Percentiles rank a stretch among this genome's conserved stretches.
Conservation (phyloP, 2,329 filamentous ascomycete species). For the Ophiostoma sp. region DNA sequence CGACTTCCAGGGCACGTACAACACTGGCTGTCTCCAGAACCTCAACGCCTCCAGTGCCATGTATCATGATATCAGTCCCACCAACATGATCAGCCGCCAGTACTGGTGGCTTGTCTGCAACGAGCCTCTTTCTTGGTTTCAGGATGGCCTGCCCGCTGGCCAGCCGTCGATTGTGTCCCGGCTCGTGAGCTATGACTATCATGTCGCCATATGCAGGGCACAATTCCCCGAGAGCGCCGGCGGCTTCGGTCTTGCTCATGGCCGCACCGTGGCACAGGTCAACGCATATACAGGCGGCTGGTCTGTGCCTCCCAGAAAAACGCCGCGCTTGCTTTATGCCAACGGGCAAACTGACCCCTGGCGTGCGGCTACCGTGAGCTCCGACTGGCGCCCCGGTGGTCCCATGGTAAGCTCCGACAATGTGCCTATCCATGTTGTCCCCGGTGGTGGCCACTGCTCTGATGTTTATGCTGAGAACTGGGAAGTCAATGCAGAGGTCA, state of each 20-base stretch:
- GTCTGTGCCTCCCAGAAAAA: slow-evolving; percentile 29
- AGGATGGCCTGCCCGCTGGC: slow-evolving; percentile 42
- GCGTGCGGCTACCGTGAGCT: slow-evolving; percentile 37
- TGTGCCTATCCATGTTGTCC: slow-evolving; percentile 33
- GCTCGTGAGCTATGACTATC: slow-evolving; percentile 35
- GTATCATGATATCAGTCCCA: slow-evolving; percentile 35
- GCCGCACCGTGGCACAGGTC: slow-evolving; percentile 33
- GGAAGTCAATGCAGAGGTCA: slow-evolving; percentile 44
- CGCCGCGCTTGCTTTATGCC: slow-evolving; percentile 37
- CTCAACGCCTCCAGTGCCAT: slow-evolving; percentile 42
- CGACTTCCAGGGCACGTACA: slow-evolving; percentile 33
- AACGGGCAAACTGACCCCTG: slow-evolving; percentile 41
- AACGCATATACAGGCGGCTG: slow-evolving; percentile 40
- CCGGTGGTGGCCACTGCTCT: slow-evolving; percentile 38
- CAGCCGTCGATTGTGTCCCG: slow-evolving; percentile 40
- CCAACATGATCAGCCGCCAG: slow-evolving; percentile 45
- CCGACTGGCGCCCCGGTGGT: slow-evolving; percentile 37
- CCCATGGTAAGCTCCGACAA: slow-evolving; percentile 34
- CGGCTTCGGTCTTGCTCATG: slow-evolving; percentile 33
- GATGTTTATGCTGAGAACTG: slow-evolving; percentile 44
- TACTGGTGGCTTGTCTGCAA: slow-evolving; percentile 55
- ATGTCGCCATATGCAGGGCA: slow-evolving; percentile 42
- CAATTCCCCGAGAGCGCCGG: slow-evolving; percentile 40
- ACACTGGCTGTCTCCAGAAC: slow-evolving; percentile 43
- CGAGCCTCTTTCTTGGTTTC: slow-evolving; percentile 40